These are phyloP conservation scores for Scheffersomyces amazonensis DNA, from an alignment of 805 yeast species.

Conservation along the genomic window DNA sequence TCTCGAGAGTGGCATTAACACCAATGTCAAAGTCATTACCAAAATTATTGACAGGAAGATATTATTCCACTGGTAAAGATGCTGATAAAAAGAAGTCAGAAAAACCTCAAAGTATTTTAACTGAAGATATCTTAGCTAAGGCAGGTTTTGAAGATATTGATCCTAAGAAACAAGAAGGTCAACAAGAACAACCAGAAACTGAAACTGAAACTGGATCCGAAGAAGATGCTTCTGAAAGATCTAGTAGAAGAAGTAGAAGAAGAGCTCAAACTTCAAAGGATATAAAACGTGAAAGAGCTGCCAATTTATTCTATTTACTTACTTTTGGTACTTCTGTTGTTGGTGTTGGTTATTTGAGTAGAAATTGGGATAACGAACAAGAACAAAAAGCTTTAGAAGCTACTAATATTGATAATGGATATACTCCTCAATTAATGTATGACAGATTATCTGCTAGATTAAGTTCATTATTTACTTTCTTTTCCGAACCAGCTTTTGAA, in stretches of 20 bases:
- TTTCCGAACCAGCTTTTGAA: constrained; percentile 91
- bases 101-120: constrained; percentile 42
- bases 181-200: constrained; percentile 10
- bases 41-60: not conserved
- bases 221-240: constrained; percentile 9
- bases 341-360: constrained; percentile 63
- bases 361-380: constrained; percentile 84
- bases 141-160: constrained; percentile 70
- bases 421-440: constrained; percentile 61
- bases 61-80: constrained; percentile 5
- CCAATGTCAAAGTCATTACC: not conserved
- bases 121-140: constrained; percentile 76
- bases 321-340: constrained; percentile 52
- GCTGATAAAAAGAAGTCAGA: constrained; percentile 17
- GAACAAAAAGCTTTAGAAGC: constrained; percentile 52
- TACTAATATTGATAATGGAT: constrained; percentile 62
- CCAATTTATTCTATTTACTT: constrained; percentile 67
- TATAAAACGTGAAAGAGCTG: constrained; percentile 76
- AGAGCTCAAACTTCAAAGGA: constrained; percentile 64
- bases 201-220: constrained; percentile 9
- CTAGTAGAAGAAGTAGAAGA: constrained; percentile 41
- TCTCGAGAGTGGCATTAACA: not conserved
- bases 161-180: constrained; percentile 14
- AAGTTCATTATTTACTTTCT: constrained; percentile 71
- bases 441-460: constrained; percentile 70